These are phyloP conservation scores for Trichoderma polysporum DNA, from an alignment of 2,329 filamentous ascomycete genomes.

Conservation along the genomic window DNA sequence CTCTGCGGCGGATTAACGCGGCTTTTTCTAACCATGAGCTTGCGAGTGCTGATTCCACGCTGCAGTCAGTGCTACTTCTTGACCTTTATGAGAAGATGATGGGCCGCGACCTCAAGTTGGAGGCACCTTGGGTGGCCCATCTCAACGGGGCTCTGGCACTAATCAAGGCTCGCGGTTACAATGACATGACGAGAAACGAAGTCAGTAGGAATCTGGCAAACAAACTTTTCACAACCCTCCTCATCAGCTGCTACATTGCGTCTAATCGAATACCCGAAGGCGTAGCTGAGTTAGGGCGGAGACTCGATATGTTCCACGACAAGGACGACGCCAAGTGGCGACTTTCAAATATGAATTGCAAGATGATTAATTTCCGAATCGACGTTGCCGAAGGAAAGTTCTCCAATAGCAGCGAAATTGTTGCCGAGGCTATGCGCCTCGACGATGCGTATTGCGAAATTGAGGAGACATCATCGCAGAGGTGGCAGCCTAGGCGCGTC, in stretches of 20 bases:
- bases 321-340: slow-evolving; percentile 25
- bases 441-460: slow-evolving; percentile 4
- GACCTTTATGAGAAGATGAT: slow-evolving; percentile 32
- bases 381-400: slow-evolving; percentile 22
- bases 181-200: slow-evolving; percentile 18
- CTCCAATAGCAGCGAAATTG: neutral
- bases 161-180: slow-evolving; percentile 21
- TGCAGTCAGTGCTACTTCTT: slow-evolving; percentile 30
- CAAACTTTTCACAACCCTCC: slow-evolving; percentile 23
- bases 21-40: slow-evolving; percentile 6
- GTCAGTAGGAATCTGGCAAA: slow-evolving; percentile 18
- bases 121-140: slow-evolving; percentile 26
- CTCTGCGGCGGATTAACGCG: slow-evolving; percentile 12
- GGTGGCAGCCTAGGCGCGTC: slow-evolving; percentile 19
- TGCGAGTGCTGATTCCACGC: slow-evolving; percentile 20
- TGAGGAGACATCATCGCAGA: slow-evolving; percentile 18
- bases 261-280: slow-evolving; percentile 21
- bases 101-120: slow-evolving; percentile 15
- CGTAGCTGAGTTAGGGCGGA: slow-evolving; percentile 10
- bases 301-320: slow-evolving; percentile 15
- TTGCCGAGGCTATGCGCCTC: neutral
- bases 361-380: slow-evolving; percentile 24
- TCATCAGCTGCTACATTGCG: slow-evolving; percentile 15
- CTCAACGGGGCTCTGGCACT: slow-evolving; percentile 26
- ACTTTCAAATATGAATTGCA: slow-evolving; percentile 23